These are phyloP conservation scores for Tricholoma hemisulphureum DNA, from an alignment of 768 basidiomycete genomes.

Conservation along the genomic window DNA sequence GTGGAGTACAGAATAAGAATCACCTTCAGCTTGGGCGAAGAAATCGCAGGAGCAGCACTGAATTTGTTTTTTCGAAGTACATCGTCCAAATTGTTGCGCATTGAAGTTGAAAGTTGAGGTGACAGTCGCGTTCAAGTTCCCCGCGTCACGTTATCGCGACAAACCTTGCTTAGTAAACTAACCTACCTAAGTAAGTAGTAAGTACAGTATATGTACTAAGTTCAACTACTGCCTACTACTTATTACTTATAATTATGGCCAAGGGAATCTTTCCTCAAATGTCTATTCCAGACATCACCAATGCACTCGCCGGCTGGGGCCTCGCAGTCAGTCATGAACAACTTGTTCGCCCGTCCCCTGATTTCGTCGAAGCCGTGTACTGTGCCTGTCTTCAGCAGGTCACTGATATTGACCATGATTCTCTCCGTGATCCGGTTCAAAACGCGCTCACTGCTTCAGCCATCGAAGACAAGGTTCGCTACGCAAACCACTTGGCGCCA, in stretches of 20 bases:
- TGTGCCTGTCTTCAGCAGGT: slow-evolving; percentile 71
- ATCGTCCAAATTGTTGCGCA: slow-evolving; percentile 6
- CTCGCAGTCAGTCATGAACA: slow-evolving; percentile 66
- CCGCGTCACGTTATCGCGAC: background rate
- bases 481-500: background rate
- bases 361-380: slow-evolving; percentile 72
- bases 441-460: slow-evolving; percentile 50
- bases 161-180: too few species aligned
- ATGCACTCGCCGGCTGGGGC: slow-evolving; percentile 66
- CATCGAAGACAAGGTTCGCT: slow-evolving; percentile 53
- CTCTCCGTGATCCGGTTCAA: slow-evolving; percentile 58
- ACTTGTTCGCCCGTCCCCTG: slow-evolving; percentile 61
- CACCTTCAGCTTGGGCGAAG: background rate
- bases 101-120: background rate
- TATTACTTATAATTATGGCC: slow-evolving; percentile 29
- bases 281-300: slow-evolving; percentile 60
- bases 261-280: slow-evolving; percentile 65
- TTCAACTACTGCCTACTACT: too few species aligned
- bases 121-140: slow-evolving; percentile 22
- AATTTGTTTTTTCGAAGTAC: background rate
- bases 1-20: background rate
- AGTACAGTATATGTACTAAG: too few species aligned
- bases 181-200: too few species aligned
- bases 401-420: slow-evolving; percentile 58
- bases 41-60: background rate